Base-by-base conservation (phyloP, 768 basidiomycete genomes). In the Boletus sensibilis region DNA sequence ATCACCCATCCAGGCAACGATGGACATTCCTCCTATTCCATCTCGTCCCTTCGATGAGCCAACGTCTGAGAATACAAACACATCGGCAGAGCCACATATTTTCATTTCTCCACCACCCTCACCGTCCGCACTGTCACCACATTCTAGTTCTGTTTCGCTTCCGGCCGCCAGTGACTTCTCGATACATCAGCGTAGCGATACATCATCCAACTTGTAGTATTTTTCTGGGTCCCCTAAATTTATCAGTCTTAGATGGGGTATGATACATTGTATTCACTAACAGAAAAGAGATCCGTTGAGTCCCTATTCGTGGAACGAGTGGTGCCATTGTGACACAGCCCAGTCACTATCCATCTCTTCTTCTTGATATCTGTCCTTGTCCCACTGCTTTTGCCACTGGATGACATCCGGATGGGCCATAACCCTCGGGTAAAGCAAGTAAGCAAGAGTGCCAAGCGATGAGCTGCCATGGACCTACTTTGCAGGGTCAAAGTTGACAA, bases 1-100 rank as follows among this genome's bases (percentile, higher is more conserved):
- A 35, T 79, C 83, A 1, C 84, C 87, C 5, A 77, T 67, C 20
- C 74, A 73, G 60, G 78, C 76, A 39, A 74, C 63, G 11, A 69
- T 67, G 64, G 67, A 71, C 45, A 53, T 71, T 55, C 59, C 69
- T 68, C 60, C 71, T 2, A 42, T 71, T 25, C 68, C 69, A 16
- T 58, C 64, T 31, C 69, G 68, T 45, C 47, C 64, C 10, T 57
- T 60, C 12, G 74, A 75, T 49, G 68, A 61, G 14, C 25, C 53
- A 2, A 52, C 39, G 13, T 49, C 51, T 16, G 61, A 57, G 44
- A 48, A 46, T 44, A n/a, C 33, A 21, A 47, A 44, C 35, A 18
- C 41, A 20, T 23, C 46, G n/a, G 20, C 31, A 38, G 63, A 67
- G n/a, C 40, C 49, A 43, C 57, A 50, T 18, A 43, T 44, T 48